phyloP scores from a whole-genome alignment of 306 rosid genomes.

The Vicia sativa region DNA sequence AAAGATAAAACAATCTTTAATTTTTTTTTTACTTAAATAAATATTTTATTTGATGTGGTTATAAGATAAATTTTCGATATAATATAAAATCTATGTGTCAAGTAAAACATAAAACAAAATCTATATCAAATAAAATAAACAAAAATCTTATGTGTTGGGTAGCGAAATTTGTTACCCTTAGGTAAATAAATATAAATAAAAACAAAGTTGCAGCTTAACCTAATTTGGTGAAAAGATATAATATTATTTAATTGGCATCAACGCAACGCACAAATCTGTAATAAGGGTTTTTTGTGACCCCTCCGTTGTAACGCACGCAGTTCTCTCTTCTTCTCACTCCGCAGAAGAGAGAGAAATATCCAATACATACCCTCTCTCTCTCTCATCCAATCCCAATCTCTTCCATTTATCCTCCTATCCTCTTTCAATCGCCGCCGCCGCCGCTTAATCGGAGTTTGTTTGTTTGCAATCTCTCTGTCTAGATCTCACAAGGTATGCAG shows the following conservation, averaged over 20 bases:
- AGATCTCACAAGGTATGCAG: slow-evolving; percentile 95
- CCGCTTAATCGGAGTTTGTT: slow-evolving; percentile 53
- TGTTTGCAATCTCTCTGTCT: slow-evolving; percentile 2
- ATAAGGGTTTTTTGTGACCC: slow-evolving; percentile 58
- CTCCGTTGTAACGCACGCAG: slow-evolving; percentile 35
- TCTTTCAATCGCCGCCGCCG: slow-evolving; percentile 31
- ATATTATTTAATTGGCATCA: background rate
- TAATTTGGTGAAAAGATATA: background rate
- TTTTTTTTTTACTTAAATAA: too few relatives aligned
- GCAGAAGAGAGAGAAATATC: slow-evolving; percentile 76
- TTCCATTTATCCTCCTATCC: background rate
- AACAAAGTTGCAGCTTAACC: background rate
- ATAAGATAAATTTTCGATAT: too few relatives aligned
- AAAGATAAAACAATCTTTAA: too few relatives aligned
- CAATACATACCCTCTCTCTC: slow-evolving; percentile 25
- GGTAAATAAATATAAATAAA: too few relatives aligned
- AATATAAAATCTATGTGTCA: too few relatives aligned
- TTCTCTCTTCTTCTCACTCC: slow-evolving; percentile 56
- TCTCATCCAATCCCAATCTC: background rate
- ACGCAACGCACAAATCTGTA: background rate
- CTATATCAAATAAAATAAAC: too few relatives aligned
- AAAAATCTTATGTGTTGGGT: too few relatives aligned
- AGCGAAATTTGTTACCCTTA: too few relatives aligned
- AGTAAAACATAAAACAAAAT: too few relatives aligned
- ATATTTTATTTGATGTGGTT: too few relatives aligned